Evolutionary conservation across 306 rosid species (phyloP).

Genomic region (Pueraria montana): DNA sequence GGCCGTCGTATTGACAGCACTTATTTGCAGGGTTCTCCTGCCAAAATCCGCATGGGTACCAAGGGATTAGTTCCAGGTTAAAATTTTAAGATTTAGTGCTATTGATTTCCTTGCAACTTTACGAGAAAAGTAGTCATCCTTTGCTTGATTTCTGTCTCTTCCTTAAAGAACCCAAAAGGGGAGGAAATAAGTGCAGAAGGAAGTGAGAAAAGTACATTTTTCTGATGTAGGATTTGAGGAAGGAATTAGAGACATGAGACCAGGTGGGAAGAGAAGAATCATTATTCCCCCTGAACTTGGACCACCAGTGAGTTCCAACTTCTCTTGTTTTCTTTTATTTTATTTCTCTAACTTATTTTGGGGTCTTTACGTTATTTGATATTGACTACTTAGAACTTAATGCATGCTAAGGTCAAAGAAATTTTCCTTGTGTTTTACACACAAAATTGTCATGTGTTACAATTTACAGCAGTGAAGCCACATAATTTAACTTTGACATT

Average conservation of each 20-base stretch:
- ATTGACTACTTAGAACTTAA: slow-evolving; percentile 18
- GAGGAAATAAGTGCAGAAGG: slow-evolving; percentile 7
- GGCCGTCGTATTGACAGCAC: slow-evolving; percentile 99
- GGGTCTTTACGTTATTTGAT: slow-evolving; percentile 9
- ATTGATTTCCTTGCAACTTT: slow-evolving; percentile 35
- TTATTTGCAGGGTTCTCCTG: slow-evolving; percentile 91
- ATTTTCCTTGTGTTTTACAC: background rate
- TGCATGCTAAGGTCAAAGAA: slow-evolving; percentile 1
- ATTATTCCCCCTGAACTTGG: slow-evolving; percentile 98
- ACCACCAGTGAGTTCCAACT: slow-evolving; percentile 81
- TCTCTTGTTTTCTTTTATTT: slow-evolving; percentile 40
- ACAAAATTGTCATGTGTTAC: background rate
- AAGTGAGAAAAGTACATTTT: slow-evolving; percentile 20
- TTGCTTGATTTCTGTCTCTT: slow-evolving; percentile 16
- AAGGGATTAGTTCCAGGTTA: slow-evolving; percentile 95
- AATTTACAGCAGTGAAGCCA: background rate
- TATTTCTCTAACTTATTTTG: background rate
- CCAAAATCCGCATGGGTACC: slow-evolving; percentile 93
- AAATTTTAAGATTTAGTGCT: slow-evolving; percentile 9
- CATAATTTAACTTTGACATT: background rate
- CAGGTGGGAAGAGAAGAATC: slow-evolving; percentile 96
- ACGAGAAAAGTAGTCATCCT: slow-evolving; percentile 8
- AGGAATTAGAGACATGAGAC: slow-evolving; percentile 92
- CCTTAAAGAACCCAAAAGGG: slow-evolving; percentile 3
- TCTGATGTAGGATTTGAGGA: slow-evolving; percentile 89